Conservation (phyloP, 2,329 filamentous ascomycete genomes). For the Microdochium paspali region DNA sequence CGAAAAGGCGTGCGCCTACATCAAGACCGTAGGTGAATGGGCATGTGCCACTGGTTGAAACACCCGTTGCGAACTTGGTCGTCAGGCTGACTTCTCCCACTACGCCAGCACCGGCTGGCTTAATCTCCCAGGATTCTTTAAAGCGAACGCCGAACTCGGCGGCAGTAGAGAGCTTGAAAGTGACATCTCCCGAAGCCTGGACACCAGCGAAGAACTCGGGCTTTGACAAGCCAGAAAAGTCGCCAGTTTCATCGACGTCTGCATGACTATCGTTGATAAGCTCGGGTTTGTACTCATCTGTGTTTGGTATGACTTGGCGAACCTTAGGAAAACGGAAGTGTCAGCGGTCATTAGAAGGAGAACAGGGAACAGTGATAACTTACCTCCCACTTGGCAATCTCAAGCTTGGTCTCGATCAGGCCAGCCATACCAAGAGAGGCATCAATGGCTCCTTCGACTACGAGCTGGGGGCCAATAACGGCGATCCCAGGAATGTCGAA, state of each 20-base stretch:
- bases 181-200: conserved; percentile 7
- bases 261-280: conserved; percentile 4
- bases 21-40: conserved; percentile 13
- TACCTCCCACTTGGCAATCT: conserved; percentile 16
- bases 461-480: conserved; percentile 19
- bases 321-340: conserved; percentile 1
- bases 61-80: conserved; percentile 7
- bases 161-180: conserved; percentile 8
- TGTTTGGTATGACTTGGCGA: conserved; percentile 5
- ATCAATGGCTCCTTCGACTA: conserved; percentile 11
- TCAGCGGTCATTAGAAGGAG: not conserved
- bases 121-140: conserved; percentile 7
- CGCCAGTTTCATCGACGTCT: conserved; percentile 8
- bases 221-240: conserved; percentile 4
- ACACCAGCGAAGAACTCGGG: conserved; percentile 12
- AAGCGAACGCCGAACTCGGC: conserved; percentile 13
- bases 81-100: conserved; percentile 11
- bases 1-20: conserved; percentile 10
- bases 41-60: conserved; percentile 9
- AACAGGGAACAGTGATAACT: not conserved
- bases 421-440: conserved; percentile 11
- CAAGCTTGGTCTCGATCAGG: conserved; percentile 15
- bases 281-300: conserved; percentile 4
- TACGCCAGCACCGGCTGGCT: conserved; percentile 7
- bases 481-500: conserved; percentile 19